Base-by-base conservation (phyloP, 2,329 filamentous ascomycete species). In the Gaeumannomyces sp. region DNA sequence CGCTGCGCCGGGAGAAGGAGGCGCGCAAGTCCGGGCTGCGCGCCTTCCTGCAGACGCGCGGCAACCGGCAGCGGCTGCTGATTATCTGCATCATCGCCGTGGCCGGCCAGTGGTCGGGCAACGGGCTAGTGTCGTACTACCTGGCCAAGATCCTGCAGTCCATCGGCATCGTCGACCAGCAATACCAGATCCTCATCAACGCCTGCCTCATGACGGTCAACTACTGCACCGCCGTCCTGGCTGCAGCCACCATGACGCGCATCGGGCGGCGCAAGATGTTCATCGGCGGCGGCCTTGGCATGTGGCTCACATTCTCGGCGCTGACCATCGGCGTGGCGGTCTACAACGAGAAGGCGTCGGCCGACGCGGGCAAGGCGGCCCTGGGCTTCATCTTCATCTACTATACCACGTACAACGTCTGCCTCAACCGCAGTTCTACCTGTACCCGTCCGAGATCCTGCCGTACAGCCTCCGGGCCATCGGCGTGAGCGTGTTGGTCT, bases 101-200 rank as follows among this genome's bases (percentile, higher is more conserved):
- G 31, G 38, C 50, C 22, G 60, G 35, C 22, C 60, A 62, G 28
- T 62, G 60, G 60, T 62, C 60, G 28, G 60, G 60, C 60, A 62
- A 62, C 38, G 60, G 60, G n/a, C 60, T 62, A 4, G 60, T 62
- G 33, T 62, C 60, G 16, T 62, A 62, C 35, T 62, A 62, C 38
- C 45, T 62, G 60, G 50, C 60, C 31, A 62, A 62, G 25, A 62
- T 53, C 45, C 38, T 62, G 11, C 38, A 31, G 33, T 45, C 31
- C 35, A 62, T 62, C 60, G 60, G 60, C 25, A 62, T 62, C 38
- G 50, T 27, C 33, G 29, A 19, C 11, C 35, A 62, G 45, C 33
- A 50, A 10, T 22, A 53, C 13, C 60, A 62, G 35, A 62, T 35
- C 31, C 35, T 59, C 27, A 27, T 59, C 5, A 59, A 59, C 27